phyloP scores from a whole-genome alignment of 1,139 yeast species.

The Ogataea hybrid region DNA sequence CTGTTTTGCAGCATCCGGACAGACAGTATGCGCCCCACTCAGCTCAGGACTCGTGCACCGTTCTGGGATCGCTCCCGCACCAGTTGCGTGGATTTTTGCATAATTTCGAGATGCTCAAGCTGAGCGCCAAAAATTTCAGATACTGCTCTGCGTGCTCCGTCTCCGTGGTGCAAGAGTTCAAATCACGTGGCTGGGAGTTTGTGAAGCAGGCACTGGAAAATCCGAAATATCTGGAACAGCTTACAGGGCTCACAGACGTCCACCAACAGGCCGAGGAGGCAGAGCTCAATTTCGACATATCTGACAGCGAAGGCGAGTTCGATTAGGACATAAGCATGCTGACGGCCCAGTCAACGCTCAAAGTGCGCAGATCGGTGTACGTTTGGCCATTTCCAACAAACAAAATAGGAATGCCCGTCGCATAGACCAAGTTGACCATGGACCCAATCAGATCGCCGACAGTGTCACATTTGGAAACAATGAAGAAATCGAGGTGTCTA shows the following conservation, averaged over 20 bases:
- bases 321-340: conserved; percentile 64
- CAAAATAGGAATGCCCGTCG: too few species aligned
- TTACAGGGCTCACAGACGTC: conserved; percentile 74
- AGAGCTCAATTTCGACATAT: conserved; percentile 41
- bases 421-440: too few species aligned
- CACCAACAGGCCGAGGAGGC: conserved; percentile 73
- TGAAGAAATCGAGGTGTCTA: too few species aligned
- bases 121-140: conserved; percentile 68
- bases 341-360: conserved; percentile 92
- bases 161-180: conserved; percentile 50
- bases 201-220: conserved; percentile 67
- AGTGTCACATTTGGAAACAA: too few species aligned
- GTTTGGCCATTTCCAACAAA: conserved; percentile 98
- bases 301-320: conserved; percentile 41
- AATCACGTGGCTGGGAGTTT: conserved; percentile 72
- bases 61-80: conserved; percentile 78
- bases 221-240: conserved; percentile 61
- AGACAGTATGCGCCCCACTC: conserved; percentile 48
- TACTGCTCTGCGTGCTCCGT: conserved; percentile 85
- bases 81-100: conserved; percentile 84
- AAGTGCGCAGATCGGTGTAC: conserved; percentile 89
- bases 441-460: too few species aligned
- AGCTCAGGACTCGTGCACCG: conserved; percentile 29
- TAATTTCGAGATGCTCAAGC: conserved; percentile 58
- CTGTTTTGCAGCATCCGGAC: conserved; percentile 66